Conservation (phyloP, 257 asterid genomes). For the Scutellaria minor region DNA sequence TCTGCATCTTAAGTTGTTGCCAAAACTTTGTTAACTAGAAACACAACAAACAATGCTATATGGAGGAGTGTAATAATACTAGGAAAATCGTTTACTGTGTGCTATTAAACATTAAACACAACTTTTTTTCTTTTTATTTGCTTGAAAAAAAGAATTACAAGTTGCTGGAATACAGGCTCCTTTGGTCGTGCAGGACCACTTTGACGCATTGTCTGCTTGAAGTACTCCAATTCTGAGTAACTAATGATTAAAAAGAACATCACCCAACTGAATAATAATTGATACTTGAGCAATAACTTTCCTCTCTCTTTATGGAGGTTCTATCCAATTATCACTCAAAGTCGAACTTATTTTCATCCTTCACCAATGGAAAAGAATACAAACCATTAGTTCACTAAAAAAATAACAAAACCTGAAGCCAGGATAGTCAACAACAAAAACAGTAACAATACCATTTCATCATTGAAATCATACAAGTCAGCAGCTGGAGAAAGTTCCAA, state of each 20-base stretch:
- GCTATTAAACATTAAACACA: background rate
- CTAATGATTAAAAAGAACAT: constrained; percentile 44
- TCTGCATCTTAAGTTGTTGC: no score
- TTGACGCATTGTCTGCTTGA: constrained; percentile 99
- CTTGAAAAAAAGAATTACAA: constrained; percentile 16
- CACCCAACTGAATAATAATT: constrained; percentile 15
- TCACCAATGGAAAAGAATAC: constrained; percentile 38
- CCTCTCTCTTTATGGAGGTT: constrained; percentile 92
- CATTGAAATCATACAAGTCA: constrained; percentile 94
- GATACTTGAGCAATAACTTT: constrained; percentile 36
- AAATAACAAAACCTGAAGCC: constrained; percentile 4
- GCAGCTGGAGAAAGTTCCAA: no score
- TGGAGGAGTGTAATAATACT: background rate
- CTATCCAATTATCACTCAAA: constrained; percentile 97
- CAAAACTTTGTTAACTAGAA: no score
- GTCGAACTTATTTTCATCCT: constrained; percentile 88
- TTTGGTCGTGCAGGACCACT: constrained; percentile 93
- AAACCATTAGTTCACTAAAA: constrained; percentile 16
- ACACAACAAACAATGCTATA: no score
- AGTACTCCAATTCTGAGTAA: constrained; percentile 96
- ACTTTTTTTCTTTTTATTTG: constrained; percentile 23
- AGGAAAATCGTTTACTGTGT: background rate
- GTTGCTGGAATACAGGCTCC: constrained; percentile 56
- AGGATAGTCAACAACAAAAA: constrained; percentile 23
- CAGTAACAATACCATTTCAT: constrained; percentile 67